A percentile compares a stretch with the other conserved stretches of the same genome.
phyloP scores from a whole-genome alignment of 805 yeast genomes.

The Starmerella khaoyaiensis region DNA sequence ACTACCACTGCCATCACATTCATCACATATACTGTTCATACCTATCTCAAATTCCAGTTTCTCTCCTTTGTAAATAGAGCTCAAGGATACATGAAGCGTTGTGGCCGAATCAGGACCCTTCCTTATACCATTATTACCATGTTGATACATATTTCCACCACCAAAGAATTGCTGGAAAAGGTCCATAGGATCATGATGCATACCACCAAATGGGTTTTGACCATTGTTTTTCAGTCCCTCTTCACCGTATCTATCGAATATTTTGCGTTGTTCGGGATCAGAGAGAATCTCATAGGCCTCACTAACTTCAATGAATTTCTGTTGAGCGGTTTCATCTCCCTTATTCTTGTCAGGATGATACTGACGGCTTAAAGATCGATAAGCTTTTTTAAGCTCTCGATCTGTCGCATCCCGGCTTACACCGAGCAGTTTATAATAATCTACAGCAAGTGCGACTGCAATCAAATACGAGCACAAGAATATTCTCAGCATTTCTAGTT shows the following conservation, averaged over 20 bases:
- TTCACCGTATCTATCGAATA: constrained; percentile 66
- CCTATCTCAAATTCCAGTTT: constrained; percentile 46
- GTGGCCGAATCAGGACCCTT: constrained; percentile 54
- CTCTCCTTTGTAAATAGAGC: constrained; percentile 60
- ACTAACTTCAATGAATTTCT: constrained; percentile 77
- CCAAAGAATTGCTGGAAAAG: constrained; percentile 55
- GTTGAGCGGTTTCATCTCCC: constrained; percentile 58
- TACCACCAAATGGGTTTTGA: constrained; percentile 21
- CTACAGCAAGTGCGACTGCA: constrained; percentile 28
- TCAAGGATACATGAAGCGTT: constrained; percentile 42
- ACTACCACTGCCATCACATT: constrained; percentile 77
- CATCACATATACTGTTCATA: constrained; percentile 61
- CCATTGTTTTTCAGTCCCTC: constrained; percentile 44
- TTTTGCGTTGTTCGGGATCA: constrained; percentile 52
- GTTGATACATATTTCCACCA: constrained; percentile 21
- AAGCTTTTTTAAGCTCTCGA: constrained; percentile 73
- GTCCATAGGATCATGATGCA: constrained; percentile 40
- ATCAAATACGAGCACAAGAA: constrained; percentile 2
- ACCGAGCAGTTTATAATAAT: constrained; percentile 50
- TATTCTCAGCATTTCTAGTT: too few species aligned
- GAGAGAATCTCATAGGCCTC: constrained; percentile 82
- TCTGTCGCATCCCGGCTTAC: constrained; percentile 57
- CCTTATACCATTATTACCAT: constrained; percentile 20
- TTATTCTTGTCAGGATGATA: constrained; percentile 88
- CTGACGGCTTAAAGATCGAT: constrained; percentile 65